Base-by-base conservation (phyloP, 805 yeast species). In the Metschnikowia gelsemii region DNA sequence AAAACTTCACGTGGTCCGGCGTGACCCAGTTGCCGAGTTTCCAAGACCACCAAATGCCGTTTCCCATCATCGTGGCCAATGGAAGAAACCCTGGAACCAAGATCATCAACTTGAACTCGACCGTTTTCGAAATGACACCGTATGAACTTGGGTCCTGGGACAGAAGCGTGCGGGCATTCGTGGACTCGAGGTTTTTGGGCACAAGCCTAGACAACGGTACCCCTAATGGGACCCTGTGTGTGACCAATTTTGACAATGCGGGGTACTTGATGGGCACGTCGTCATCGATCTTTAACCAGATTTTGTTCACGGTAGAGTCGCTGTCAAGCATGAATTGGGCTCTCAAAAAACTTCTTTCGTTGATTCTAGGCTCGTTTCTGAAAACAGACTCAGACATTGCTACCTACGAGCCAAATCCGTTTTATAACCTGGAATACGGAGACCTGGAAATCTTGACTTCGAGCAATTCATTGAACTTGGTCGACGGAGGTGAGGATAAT, bases 251-350 rank as follows among this genome's bases (percentile, higher is more conserved):
- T 45, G 72, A 66, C 41, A 66, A 67, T 35, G 70, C 86, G 6
- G 95, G 96, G 5, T 89, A 79, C 56, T 65, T 86, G 23, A 68
- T 87, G 64, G 96, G 95, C 27, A 82, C 96, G 5, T 86, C 96
- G 2, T 84, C 95, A 2, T 73, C 91, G 1, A 63, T 88, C 35
- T 88, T 88, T 70, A 87, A 85, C 58, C 80, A 79, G 58, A 68
- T 82, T 38, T 56, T 86, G 14, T 61, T 83, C 32, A 73, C 74
- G 49, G 60, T 84, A 43, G 80, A 83, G 58, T 58, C 78, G 16
- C 55, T 54, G 18, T 35, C 52, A 29, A 17, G 33, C 24, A 23
- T 49, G 13, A 41, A 31, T n/a, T 41, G 46, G 31, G 49, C 55
- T 2, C 43, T 66, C 13, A 49, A 55, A 22, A 43, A 48, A 11